phyloP scores from a whole-genome alignment of 345 rosid genomes.

The Acer negundo region DNA sequence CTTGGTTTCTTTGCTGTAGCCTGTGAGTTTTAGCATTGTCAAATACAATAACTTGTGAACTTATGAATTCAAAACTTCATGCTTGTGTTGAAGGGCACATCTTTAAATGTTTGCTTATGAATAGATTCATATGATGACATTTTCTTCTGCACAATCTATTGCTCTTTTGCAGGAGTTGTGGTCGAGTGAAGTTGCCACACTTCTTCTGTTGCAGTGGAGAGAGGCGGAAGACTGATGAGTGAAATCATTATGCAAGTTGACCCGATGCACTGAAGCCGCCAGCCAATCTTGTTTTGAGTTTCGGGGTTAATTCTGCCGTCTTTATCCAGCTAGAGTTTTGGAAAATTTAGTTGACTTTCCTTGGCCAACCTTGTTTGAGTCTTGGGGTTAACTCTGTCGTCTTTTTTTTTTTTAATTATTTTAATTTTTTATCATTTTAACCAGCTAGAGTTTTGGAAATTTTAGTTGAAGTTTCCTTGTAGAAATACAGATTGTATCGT shows the following conservation, averaged over 20 bases:
- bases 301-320: neutral
- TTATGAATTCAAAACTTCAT: neutral
- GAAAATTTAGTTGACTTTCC: neutral
- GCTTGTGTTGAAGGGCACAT: neutral
- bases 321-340: neutral
- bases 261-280: neutral
- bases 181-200: constrained; percentile 88
- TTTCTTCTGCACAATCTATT: neutral
- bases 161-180: constrained; percentile 66
- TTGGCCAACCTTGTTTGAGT: neutral
- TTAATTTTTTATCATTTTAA: neutral
- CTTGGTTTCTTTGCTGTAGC: neutral
- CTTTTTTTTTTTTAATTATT: neutral
- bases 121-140: neutral
- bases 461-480: neutral
- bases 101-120: neutral
- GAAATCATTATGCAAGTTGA: constrained; percentile 9
- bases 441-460: neutral
- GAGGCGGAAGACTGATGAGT: constrained; percentile 35
- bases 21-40: neutral
- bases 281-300: neutral
- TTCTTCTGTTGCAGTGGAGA: constrained; percentile 97
- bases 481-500: neutral
- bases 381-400: neutral
- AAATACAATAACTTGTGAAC: neutral